Evolutionary conservation across 2,329 filamentous ascomycete species (phyloP), one percentile per base, ranked within the genome.

Genomic region (Botrytis tulipae): DNA sequence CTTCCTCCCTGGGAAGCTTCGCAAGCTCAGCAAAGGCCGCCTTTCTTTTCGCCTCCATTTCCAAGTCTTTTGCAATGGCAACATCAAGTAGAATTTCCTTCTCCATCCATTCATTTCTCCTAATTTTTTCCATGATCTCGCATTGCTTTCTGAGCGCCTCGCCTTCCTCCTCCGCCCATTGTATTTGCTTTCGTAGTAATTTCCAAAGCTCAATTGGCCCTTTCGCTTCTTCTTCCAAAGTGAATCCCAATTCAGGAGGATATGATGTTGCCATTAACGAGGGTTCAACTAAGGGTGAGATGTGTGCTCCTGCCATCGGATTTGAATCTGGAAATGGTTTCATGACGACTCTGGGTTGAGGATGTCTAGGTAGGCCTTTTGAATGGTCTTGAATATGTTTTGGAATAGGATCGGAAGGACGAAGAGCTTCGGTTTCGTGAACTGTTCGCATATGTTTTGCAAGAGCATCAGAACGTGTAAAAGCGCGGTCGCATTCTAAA

Each of bases 371-470:
- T 72, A 57, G n/a, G 4, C 51, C 51, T 32, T 78, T 78, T 29
- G 75, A 75, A 25, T 75, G 82, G 3, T 85, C 80, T 78, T 90
- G 89, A 84, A 89, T 87, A 73, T 90, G 90, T 81, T 93, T 92
- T 35, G 91, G 90, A 20, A 93, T 89, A 3, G 92, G 90, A 80
- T 95, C 90, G 25, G 89, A 90, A 7, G 93, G 92, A n/a, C 93
- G 91, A 35, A 97, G 87, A 25, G 94, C 93, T 84, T 99, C 96
- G 5, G 95, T 98, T 82, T 99, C 96, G 85, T 99, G 96, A 54
- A 99, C 95, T 25, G 96, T 98, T 78, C 96, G 92, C 94, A 98
- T 98, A 82, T 99, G 96, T 83, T 99, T 99, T 2, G 95, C 94
- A 0, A 99, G 87, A 20, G 96, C 96, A 80, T 99, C 96, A 37